Base-by-base conservation (phyloP, 768 basidiomycete genomes). In the Mycena kentingensis region DNA sequence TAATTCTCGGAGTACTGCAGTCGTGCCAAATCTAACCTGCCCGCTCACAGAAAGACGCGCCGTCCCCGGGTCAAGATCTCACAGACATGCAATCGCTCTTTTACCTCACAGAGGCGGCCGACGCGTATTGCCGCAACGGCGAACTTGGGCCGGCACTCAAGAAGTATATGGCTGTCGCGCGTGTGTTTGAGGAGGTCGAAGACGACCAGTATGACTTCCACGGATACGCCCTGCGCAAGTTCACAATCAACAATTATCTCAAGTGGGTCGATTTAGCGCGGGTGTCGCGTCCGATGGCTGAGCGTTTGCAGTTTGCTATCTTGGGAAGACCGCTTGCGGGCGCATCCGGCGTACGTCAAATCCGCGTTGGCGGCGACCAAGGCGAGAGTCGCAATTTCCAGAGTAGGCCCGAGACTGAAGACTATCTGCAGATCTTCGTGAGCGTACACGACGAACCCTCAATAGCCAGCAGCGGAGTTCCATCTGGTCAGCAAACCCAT, bases 131-230 rank as follows among this genome's bases (percentile, higher is more conserved):
- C 49, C 80, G 80, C 4, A 73, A 76, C 46, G 86, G 87, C 1
- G 85, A 84, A 60, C 71, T 85, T 21, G 84, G 84, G 27, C 73
- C 89, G 56, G 93, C 97, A 5, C 73, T 98, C 63, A 97, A 97
- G 73, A 83, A 84, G 64, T 98, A 90, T 63, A 78, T 83, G 51
- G 78, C 84, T 25, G 75, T 95, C 38, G 80, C 83, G 52, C 90
- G 84, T 90, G 72, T 86, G 15, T 98, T 96, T 67, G 80, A 87
- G 47, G 88, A 89, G 46, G 81, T 90, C 58, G 93, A 97, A 58
- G 93, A 98, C 60, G 95, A 97, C 63, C 94, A 98, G 70, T 98
- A 88, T 61, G 97, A 99, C 69, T 99, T 99, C 78, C 97, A 99
- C 67, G 84, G 88, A 6, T 99, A 98, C 68, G 91, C 91, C 59